Evolutionary conservation across 495 filamentous ascomycete species (phyloP).

Genomic region (Jackrogersella multiformis): DNA sequence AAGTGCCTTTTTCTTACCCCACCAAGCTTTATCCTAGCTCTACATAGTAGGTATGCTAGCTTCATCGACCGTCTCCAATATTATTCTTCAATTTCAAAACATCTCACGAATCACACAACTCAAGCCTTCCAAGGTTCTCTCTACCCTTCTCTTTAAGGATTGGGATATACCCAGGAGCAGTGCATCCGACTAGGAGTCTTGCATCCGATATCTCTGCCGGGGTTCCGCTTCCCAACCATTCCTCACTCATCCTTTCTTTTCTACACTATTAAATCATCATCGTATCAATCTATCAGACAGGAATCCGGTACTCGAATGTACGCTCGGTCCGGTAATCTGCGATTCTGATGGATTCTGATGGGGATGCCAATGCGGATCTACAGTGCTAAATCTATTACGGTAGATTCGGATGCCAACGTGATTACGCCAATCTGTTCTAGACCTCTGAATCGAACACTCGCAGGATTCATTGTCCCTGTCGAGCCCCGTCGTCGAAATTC

Average conservation of each 20-base stretch:
- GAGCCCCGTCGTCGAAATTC: conserved; percentile 22
- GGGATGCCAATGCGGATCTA: conserved; percentile 39
- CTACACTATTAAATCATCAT: background rate
- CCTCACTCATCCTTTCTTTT: background rate
- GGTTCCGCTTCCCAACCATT: background rate
- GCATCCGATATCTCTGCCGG: background rate
- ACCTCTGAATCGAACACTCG: conserved; percentile 30
- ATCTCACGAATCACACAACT: background rate
- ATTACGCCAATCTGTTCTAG: conserved; percentile 44
- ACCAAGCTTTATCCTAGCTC: background rate
- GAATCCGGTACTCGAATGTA: conserved; percentile 15
- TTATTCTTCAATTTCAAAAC: background rate
- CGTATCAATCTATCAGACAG: background rate
- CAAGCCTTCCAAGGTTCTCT: background rate
- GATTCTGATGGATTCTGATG: conserved; percentile 18
- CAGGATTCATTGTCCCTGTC: conserved; percentile 13
- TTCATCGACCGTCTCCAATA: background rate
- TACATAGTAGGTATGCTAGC: too few species aligned
- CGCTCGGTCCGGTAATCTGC: conserved; percentile 35
- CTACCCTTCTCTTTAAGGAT: background rate
- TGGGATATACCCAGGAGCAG: background rate
- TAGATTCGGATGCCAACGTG: conserved; percentile 40
- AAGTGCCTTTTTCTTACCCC: conserved; percentile 6
- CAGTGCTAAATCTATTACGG: conserved; percentile 36
- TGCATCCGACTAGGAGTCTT: background rate